Evolutionary conservation across 768 basidiomycete species (phyloP), one percentile per base, ranked within the genome.

Genomic region (Lentinus tigrinus): DNA sequence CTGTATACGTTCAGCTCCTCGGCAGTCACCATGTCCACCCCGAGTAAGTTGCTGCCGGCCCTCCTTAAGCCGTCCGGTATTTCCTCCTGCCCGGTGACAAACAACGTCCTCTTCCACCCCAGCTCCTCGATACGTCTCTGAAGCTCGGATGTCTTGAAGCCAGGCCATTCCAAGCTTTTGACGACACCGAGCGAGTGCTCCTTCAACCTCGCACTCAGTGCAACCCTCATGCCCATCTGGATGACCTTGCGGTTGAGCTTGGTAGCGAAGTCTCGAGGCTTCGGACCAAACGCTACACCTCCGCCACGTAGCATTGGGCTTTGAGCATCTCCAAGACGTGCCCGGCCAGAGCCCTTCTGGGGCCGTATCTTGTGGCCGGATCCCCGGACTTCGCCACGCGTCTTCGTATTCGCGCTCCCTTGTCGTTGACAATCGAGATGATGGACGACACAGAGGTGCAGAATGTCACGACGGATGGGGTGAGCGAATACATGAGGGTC

Each of bases 231-330:
- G 10, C 95, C 96, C 85, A 98, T 90, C 65, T 91, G 79, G 40
- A 93, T 81, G 63, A 97, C 90, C 74, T 98, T 98, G 62, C 92
- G 83, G n/a, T 92, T 91, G 37, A 99, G 81, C 62, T 91, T 89
- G 19, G 93, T 94, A 65, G 89, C 85, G 72, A 95, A 98, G 70
- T 97, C 91, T 48, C 94, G 84, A 3, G 94, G 92, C 69, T 92
- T 89, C 0, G 93, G 93, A 28, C 94, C 94, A 60, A 94, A 95
- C 6, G 93, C 93, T 39, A 90, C 83, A 64, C 96, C 97, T 73
- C 97, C 97, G 34, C 96, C 96, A 31, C 87, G 80, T 54, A 88
- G 82, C 81, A 93, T 91, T 1, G 93, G 93, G 70, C 85, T 89
- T 65, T 93, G 91, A 2, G 79, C 85, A 65, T 95, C 93, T 47